phyloP scores from a whole-genome alignment of 2,329 filamentous ascomycete species.

The Fusarium luffae region DNA sequence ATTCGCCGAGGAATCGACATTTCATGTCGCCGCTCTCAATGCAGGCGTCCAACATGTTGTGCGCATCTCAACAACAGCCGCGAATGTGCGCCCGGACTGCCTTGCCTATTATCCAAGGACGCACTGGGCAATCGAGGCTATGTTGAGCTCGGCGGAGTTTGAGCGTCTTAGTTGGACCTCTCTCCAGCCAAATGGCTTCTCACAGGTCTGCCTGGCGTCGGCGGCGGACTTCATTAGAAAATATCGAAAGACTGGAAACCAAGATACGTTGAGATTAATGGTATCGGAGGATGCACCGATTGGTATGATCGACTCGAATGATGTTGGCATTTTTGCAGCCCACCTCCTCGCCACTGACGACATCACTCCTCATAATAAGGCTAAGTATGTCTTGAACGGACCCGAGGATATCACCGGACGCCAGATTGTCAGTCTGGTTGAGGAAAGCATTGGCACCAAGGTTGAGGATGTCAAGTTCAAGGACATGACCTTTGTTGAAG shows the following conservation, averaged over 20 bases:
- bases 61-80: background rate
- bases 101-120: background rate
- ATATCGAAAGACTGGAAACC: background rate
- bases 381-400: background rate
- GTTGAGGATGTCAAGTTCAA: background rate
- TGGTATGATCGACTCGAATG: background rate
- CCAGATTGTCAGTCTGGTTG: background rate
- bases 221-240: background rate
- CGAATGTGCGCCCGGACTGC: background rate
- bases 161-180: background rate
- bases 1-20: background rate
- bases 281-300: background rate
- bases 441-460: background rate
- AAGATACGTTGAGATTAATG: background rate
- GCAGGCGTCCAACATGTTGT: background rate
- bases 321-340: background rate
- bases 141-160: background rate
- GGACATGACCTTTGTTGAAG: background rate
- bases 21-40: background rate
- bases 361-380: accelerated
- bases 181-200: background rate
- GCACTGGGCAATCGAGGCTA: background rate
- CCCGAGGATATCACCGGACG: background rate
- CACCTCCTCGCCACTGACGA: accelerated
- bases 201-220: accelerated